These are phyloP conservation scores for Camillea tinctor DNA, from an alignment of 2,329 filamentous ascomycete genomes.

Conservation along the genomic window DNA sequence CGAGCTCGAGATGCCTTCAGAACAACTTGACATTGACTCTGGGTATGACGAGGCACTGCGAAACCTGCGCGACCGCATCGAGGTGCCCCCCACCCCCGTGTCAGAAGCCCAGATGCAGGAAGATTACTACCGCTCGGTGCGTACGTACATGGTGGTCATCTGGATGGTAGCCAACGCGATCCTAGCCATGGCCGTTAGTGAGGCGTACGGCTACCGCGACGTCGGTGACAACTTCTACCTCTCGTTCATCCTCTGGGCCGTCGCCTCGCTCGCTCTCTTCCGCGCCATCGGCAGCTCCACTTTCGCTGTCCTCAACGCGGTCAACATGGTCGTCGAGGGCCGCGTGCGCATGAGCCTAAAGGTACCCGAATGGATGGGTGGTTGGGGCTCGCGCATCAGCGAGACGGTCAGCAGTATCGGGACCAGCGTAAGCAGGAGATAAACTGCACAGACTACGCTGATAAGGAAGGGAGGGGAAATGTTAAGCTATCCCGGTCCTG, in stretches of 20 bases:
- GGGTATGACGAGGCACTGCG: slow-evolving; percentile 96
- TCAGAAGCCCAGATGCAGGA: slow-evolving; percentile 87
- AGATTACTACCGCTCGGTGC: slow-evolving; percentile 96
- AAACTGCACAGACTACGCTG: too few relatives aligned
- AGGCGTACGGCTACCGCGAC: slow-evolving; percentile 71
- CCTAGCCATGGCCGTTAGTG: slow-evolving; percentile 88
- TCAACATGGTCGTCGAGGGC: slow-evolving; percentile 86
- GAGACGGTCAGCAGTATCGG: slow-evolving; percentile 49
- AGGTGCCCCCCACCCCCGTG: slow-evolving; percentile 62
- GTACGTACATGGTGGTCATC: slow-evolving; percentile 94
- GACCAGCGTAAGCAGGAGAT: slow-evolving; percentile 22
- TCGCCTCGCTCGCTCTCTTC: slow-evolving; percentile 84
- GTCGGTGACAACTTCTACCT: slow-evolving; percentile 87
- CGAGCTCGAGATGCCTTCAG: slow-evolving; percentile 94
- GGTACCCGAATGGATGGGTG: slow-evolving; percentile 45
- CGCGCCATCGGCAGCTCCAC: slow-evolving; percentile 77
- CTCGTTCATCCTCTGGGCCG: slow-evolving; percentile 88
- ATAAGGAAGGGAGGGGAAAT: too few relatives aligned
- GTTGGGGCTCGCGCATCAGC: slow-evolving; percentile 45
- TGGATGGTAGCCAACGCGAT: slow-evolving; percentile 94
- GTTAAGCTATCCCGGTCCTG: too few relatives aligned
- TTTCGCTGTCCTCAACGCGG: slow-evolving; percentile 78
- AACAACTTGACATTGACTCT: slow-evolving; percentile 96
- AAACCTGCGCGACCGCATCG: slow-evolving; percentile 89
- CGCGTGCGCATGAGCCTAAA: slow-evolving; percentile 63